Percentiles rank a stretch among this genome's conserved stretches.
phyloP scores from a whole-genome alignment of 2,329 filamentous ascomycete species.

The Helotiales sp. region DNA sequence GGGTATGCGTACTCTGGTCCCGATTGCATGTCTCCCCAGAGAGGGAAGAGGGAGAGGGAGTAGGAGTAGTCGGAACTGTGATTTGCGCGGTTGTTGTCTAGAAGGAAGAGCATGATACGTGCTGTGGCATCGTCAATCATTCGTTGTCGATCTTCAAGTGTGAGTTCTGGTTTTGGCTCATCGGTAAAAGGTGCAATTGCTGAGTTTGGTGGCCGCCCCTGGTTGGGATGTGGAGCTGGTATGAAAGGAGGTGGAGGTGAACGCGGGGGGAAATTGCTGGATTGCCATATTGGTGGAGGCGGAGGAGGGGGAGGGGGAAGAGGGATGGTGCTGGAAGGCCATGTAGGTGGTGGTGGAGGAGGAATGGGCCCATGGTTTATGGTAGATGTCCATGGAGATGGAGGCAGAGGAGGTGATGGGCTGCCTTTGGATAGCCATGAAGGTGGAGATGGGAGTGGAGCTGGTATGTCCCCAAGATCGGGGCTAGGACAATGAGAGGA shows the following conservation, averaged over 20 bases:
- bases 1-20: neutral
- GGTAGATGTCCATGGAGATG: neutral
- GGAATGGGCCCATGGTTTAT: too few relatives aligned
- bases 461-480: neutral
- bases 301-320: neutral
- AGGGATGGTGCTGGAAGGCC: neutral
- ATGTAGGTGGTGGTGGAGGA: neutral
- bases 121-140: neutral
- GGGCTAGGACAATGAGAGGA: neutral
- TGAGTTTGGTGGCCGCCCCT: neutral
- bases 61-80: constrained; percentile 1
- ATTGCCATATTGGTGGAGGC: too few relatives aligned
- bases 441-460: neutral
- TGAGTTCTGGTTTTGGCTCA: neutral
- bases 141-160: neutral
- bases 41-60: neutral
- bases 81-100: neutral
- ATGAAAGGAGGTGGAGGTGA: neutral
- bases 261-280: too few relatives aligned
- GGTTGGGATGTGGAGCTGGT: neutral
- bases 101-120: neutral
- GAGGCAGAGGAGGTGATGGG: neutral
- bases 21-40: neutral
- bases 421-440: neutral
- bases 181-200: neutral